Evolutionary conservation across 345 rosid genomes (phyloP).

Genomic region (Mangifera indica): DNA sequence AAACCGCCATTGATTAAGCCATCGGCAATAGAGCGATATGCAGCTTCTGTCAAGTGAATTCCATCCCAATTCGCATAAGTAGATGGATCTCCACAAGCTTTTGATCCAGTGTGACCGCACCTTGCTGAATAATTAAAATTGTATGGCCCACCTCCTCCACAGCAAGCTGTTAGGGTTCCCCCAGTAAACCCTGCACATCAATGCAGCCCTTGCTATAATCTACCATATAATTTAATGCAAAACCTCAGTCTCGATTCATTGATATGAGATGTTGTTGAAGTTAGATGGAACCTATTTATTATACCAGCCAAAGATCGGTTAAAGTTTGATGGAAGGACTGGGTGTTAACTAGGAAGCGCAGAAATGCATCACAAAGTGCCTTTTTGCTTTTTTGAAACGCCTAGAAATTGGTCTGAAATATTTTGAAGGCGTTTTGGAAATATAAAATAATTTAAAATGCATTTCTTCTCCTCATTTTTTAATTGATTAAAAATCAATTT

Average conservation of each 20-base stretch:
- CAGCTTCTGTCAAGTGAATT: conserved; percentile 70
- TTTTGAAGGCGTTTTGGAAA: too few species aligned
- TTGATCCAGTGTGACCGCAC: conserved; percentile 57
- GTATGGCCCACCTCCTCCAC: conserved; percentile 71
- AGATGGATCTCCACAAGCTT: conserved; percentile 44
- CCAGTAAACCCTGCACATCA: conserved; percentile 41
- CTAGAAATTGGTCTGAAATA: too few species aligned
- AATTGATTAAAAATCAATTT: too few species aligned
- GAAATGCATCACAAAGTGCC: too few species aligned
- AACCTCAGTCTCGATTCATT: background rate
- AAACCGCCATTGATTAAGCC: conserved; percentile 40
- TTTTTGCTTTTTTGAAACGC: too few species aligned
- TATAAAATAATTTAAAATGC: too few species aligned
- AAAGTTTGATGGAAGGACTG: too few species aligned
- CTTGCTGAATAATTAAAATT: conserved; percentile 47
- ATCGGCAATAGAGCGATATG: conserved; percentile 44
- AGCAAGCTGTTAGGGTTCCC: conserved; percentile 48
- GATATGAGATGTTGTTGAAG: background rate
- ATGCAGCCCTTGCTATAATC: background rate
- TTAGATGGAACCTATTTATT: background rate
- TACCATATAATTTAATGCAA: background rate
- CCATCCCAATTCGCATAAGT: conserved; percentile 67
- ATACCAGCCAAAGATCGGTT: background rate
- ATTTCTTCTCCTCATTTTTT: too few species aligned
- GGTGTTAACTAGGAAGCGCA: too few species aligned